phyloP scores from a whole-genome alignment of 1,284 basidiomycete genomes.

The Puccinia horiana region DNA sequence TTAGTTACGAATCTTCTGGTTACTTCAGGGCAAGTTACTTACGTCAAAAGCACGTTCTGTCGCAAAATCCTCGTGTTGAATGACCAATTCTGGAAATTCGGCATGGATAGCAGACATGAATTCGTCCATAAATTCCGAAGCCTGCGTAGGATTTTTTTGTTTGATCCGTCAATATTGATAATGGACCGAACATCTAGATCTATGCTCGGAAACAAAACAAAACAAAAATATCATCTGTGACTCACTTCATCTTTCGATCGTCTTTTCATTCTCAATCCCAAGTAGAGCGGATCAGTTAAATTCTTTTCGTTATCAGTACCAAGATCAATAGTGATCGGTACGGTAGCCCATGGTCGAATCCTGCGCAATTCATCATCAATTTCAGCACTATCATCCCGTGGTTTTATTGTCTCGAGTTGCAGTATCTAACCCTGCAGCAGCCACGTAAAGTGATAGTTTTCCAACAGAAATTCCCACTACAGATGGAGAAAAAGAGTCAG shows the following conservation, averaged over 20 bases:
- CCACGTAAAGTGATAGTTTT: slow-evolving; percentile 87
- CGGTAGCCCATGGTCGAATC: slow-evolving; percentile 77
- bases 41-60: slow-evolving; percentile 57
- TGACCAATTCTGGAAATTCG: slow-evolving; percentile 72
- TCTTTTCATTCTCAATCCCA: slow-evolving; percentile 76
- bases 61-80: slow-evolving; percentile 59
- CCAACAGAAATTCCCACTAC: slow-evolving; percentile 88
- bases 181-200: background rate
- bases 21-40: slow-evolving; percentile 1
- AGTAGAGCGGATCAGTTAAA: slow-evolving; percentile 84
- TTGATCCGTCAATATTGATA: background rate
- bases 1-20: background rate
- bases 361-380: slow-evolving; percentile 60
- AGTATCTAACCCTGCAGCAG: slow-evolving; percentile 71
- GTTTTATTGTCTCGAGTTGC: background rate
- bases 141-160: slow-evolving; percentile 48
- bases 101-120: slow-evolving; percentile 79
- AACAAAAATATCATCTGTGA: background rate
- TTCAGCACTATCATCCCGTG: background rate
- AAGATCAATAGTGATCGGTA: slow-evolving; percentile 81
- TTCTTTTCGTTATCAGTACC: slow-evolving; percentile 83
- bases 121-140: slow-evolving; percentile 80
- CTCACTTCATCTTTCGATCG: slow-evolving; percentile 68
- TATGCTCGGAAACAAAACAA: background rate
- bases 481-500: background rate